Conservation (phyloP, 1,139 yeast species). For the Suhomyces bribrorum region DNA sequence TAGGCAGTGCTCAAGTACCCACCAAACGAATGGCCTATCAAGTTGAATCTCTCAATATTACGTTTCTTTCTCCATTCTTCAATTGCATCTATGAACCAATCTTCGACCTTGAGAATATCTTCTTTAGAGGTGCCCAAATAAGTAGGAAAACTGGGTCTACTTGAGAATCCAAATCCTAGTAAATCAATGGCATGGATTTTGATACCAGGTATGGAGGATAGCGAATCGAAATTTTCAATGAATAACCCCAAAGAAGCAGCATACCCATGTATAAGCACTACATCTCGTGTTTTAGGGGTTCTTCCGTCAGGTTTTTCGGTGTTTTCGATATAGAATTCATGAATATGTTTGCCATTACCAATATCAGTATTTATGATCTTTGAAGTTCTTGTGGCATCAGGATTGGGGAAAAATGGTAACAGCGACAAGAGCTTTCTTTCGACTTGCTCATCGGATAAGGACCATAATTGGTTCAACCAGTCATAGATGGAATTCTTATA, state of each 20-base stretch:
- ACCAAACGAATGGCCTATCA: conserved; percentile 92
- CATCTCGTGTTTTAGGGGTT: conserved; percentile 22
- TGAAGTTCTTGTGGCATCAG: conserved; percentile 52
- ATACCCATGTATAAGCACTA: conserved; percentile 49
- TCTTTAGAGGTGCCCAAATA: conserved; percentile 32
- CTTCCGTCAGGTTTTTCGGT: conserved; percentile 21
- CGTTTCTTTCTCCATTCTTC: conserved; percentile 77
- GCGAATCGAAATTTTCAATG: conserved; percentile 39
- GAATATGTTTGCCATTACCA: conserved; percentile 40
- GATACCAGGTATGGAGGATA: conserved; percentile 44
- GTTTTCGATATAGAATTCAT: conserved; percentile 54
- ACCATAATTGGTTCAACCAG: conserved; percentile 38
- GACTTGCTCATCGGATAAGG: conserved; percentile 29
- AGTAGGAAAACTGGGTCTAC: conserved; percentile 43
- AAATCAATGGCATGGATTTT: conserved; percentile 48
- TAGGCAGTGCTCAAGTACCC: conserved; percentile 84
- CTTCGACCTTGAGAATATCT: conserved; percentile 53
- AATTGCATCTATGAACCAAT: conserved; percentile 74
- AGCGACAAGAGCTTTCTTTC: conserved; percentile 41
- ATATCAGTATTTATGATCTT: conserved; percentile 44
- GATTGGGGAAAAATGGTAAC: conserved; percentile 61
- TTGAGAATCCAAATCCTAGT: conserved; percentile 46
- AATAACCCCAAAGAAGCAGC: conserved; percentile 50
- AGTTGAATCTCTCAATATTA: conserved; percentile 57
- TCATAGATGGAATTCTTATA: conserved; percentile 37